These are phyloP conservation scores for Monosporascus sp. DNA, from an alignment of 2,329 filamentous ascomycete genomes.

Conservation along the genomic window DNA sequence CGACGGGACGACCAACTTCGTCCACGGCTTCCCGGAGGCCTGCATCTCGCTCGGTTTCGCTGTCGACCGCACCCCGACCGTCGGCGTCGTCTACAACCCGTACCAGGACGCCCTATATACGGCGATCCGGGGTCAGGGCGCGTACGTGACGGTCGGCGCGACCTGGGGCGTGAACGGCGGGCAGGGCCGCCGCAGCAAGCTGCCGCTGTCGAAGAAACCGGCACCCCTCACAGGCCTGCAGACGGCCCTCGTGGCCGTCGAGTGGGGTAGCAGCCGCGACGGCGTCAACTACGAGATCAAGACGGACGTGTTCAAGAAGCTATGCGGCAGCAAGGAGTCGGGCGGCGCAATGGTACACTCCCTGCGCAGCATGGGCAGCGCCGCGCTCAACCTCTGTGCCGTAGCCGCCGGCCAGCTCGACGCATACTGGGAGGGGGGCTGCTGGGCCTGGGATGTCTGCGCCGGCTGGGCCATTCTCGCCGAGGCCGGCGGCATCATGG, in stretches of 20 bases:
- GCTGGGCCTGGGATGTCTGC: constrained; percentile 82
- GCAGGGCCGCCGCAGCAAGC: constrained; percentile 27
- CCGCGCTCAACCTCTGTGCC: constrained; percentile 68
- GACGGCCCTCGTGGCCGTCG: constrained; percentile 60
- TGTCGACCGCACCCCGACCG: constrained; percentile 52
- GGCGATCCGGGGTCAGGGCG: constrained; percentile 62
- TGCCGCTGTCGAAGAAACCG: constrained; percentile 44
- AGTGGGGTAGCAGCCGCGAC: constrained; percentile 66
- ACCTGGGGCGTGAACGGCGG: constrained; percentile 33
- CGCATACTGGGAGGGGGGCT: constrained; percentile 77
- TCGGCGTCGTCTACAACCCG: constrained; percentile 78
- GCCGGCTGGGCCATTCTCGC: constrained; percentile 72
- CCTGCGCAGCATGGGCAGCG: constrained; percentile 64
- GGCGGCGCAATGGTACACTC: constrained; percentile 75
- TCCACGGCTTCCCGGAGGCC: constrained; percentile 69
- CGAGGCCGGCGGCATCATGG: constrained; percentile 70
- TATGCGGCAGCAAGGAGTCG: constrained; percentile 51
- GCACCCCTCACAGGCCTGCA: constrained; percentile 56
- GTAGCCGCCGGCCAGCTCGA: constrained; percentile 69
- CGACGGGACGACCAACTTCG: constrained; percentile 77
- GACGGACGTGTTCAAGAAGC: constrained; percentile 56
- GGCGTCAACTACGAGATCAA: constrained; percentile 69
- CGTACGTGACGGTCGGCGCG: constrained; percentile 48
- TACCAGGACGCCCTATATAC: constrained; percentile 65
- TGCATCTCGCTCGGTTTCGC: constrained; percentile 73